Conservation (phyloP, 1,139 yeast genomes). For the Waltiozyma sp. region DNA sequence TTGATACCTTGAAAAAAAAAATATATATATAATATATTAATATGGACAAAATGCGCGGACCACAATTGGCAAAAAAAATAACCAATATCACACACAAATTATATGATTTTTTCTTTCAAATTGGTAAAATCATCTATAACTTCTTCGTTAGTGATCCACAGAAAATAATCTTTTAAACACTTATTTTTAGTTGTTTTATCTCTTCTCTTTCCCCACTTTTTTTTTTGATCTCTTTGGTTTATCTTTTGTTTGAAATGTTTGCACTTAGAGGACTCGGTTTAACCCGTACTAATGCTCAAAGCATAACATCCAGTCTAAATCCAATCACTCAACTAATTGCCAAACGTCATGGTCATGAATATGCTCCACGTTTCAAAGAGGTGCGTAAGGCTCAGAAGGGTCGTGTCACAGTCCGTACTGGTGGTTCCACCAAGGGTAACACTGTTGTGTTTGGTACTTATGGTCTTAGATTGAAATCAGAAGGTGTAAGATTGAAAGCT, state of each 20-base stretch:
- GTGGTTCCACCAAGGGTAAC: conserved; percentile 89
- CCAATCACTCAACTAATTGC: conserved; percentile 5
- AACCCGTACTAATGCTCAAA: background rate
- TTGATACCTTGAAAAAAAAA: too few relatives aligned
- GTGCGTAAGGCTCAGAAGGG: conserved; percentile 87
- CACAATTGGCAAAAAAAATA: too few relatives aligned
- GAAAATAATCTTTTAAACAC: too few relatives aligned
- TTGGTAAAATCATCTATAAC: too few relatives aligned
- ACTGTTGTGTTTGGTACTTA: conserved; percentile 69
- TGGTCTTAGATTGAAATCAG: conserved; percentile 80
- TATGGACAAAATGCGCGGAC: too few relatives aligned
- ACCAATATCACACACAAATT: too few relatives aligned
- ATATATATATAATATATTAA: too few relatives aligned
- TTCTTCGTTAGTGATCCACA: too few relatives aligned
- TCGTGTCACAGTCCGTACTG: conserved; percentile 85
- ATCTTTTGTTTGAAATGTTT: background rate
- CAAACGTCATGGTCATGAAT: conserved; percentile 65
- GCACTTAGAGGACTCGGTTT: background rate
- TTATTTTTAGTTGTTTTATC: too few relatives aligned
- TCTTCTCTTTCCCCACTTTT: background rate
- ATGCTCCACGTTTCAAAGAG: conserved; percentile 70
- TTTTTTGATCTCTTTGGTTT: background rate
- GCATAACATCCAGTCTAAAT: conserved; percentile 1
- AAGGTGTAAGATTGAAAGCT: conserved; percentile 82
- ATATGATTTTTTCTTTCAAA: too few relatives aligned